Percentiles rank a stretch among this genome's conserved stretches.
These are phyloP conservation scores for Escovopsis weberi DNA, from an alignment of 2,329 filamentous ascomycete species.

Conservation along the genomic window DNA sequence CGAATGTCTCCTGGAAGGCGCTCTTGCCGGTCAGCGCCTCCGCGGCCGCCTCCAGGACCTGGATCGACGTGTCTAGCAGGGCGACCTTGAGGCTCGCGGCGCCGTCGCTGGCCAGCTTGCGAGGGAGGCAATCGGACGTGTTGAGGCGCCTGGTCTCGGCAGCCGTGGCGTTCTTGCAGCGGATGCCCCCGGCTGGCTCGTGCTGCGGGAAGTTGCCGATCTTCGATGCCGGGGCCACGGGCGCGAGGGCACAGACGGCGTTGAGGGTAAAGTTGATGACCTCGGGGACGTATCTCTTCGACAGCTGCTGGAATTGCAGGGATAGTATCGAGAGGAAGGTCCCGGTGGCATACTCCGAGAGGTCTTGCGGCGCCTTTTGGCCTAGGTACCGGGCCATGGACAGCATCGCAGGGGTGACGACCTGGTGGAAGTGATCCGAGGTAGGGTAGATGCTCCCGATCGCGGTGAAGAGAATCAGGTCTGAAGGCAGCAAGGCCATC, in stretches of 20 bases:
- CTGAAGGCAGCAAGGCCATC: conserved; percentile 45
- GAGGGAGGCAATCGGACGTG: conserved; percentile 41
- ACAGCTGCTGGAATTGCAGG: conserved; percentile 67
- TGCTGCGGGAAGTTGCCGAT: conserved; percentile 48
- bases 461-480: conserved; percentile 71
- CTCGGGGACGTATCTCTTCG: conserved; percentile 83
- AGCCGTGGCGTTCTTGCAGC: conserved; percentile 30
- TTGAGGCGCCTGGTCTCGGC: conserved; percentile 35
- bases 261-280: conserved; percentile 69
- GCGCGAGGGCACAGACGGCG: conserved; percentile 54
- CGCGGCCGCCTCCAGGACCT: conserved; percentile 52
- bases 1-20: conserved; percentile 68
- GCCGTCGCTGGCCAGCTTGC: conserved; percentile 15
- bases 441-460: conserved; percentile 80
- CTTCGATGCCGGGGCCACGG: conserved; percentile 29
- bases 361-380: conserved; percentile 51
- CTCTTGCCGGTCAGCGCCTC: conserved; percentile 60
- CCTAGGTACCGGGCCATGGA: conserved; percentile 74
- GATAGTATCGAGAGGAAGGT: conserved; percentile 66
- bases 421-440: conserved; percentile 92
- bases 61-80: conserved; percentile 46
- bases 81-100: conserved; percentile 35
- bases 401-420: conserved; percentile 79
- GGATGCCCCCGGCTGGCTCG: conserved; percentile 34
- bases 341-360: conserved; percentile 57